Percentiles rank a stretch among this genome's conserved stretches.
These are phyloP conservation scores for Lathyrus sativus DNA, from an alignment of 306 rosid genomes.

Conservation along the genomic window DNA sequence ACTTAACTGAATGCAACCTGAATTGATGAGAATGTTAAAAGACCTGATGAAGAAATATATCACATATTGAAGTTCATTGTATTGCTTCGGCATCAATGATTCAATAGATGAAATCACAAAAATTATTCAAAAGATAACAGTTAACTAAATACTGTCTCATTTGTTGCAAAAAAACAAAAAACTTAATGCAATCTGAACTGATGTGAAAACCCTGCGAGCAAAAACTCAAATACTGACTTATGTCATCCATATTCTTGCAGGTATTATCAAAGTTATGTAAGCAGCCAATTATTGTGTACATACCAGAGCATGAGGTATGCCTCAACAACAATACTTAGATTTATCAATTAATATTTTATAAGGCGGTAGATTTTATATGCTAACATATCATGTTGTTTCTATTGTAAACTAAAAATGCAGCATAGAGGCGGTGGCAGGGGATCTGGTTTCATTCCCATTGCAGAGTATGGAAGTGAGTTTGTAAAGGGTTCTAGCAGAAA, in stretches of 20 bases:
- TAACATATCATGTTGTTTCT: constrained; percentile 20
- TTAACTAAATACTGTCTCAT: no score
- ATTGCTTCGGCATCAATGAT: no score
- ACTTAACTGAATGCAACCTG: neutral
- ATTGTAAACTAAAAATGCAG: constrained; percentile 54
- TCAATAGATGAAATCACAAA: neutral
- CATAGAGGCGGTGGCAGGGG: constrained; percentile 67
- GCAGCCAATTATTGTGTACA: constrained; percentile 85
- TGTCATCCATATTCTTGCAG: constrained; percentile 52
- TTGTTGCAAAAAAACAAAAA: no score
- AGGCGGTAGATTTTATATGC: constrained; percentile 14
- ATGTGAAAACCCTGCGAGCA: neutral
- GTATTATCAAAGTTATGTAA: constrained; percentile 82
- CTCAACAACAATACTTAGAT: constrained; percentile 36
- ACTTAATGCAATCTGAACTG: neutral
- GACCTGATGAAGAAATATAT: neutral
- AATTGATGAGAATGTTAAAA: constrained; percentile 10
- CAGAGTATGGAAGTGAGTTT: constrained; percentile 91
- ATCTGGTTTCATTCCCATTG: constrained; percentile 82
- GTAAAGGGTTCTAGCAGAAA: constrained; percentile 53
- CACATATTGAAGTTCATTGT: no score
- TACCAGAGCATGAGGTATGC: constrained; percentile 93
- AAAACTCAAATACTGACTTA: constrained; percentile 28
- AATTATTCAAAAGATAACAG: neutral
- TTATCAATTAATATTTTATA: neutral